Evolutionary conservation across 768 basidiomycete genomes (phyloP).

Genomic region (Leccinum rimulosum): DNA sequence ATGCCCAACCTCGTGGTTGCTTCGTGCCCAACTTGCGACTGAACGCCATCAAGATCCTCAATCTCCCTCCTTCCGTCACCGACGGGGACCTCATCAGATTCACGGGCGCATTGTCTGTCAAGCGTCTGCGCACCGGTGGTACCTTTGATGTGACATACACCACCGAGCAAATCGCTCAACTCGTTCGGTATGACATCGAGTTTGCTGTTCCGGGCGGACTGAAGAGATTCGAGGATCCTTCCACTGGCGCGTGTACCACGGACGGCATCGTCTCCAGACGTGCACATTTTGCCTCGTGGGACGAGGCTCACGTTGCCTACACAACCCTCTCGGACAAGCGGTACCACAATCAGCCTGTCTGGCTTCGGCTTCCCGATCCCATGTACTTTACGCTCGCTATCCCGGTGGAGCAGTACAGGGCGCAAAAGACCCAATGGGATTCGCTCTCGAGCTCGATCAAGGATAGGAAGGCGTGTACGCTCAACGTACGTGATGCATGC

Average conservation of each 20-base stretch:
- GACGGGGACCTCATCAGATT: conserved; percentile 29
- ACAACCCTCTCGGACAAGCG: conserved; percentile 34
- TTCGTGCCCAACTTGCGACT: conserved; percentile 25
- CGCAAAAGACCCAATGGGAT: conserved; percentile 51
- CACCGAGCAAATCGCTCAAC: conserved; percentile 18
- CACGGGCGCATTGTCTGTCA: conserved; percentile 28
- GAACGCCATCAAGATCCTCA: conserved; percentile 42
- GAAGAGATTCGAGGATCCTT: conserved; percentile 27
- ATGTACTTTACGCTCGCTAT: conserved; percentile 51
- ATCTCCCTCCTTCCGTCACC: conserved; percentile 34
- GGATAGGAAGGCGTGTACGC: conserved; percentile 35
- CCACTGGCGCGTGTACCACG: conserved; percentile 13
- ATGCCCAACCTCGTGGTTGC: conserved; percentile 36
- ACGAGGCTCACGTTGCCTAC: conserved; percentile 42
- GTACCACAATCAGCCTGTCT: conserved; percentile 35
- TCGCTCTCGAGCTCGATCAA: conserved; percentile 36
- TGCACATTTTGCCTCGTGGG: conserved; percentile 49
- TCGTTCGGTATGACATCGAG: conserved; percentile 27
- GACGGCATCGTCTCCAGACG: conserved; percentile 37
- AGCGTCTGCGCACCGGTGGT: conserved; percentile 26
- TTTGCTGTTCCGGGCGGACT: conserved; percentile 16
- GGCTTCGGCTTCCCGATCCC: conserved; percentile 45
- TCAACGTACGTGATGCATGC: conserved; percentile 29
- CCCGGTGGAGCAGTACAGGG: conserved; percentile 46
- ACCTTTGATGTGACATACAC: conserved; percentile 18